A percentile compares a stretch with the other conserved stretches of the same genome.
These are phyloP conservation scores for Erigeron canadensis DNA, from an alignment of 129 eudicot species.

Conservation along the genomic window DNA sequence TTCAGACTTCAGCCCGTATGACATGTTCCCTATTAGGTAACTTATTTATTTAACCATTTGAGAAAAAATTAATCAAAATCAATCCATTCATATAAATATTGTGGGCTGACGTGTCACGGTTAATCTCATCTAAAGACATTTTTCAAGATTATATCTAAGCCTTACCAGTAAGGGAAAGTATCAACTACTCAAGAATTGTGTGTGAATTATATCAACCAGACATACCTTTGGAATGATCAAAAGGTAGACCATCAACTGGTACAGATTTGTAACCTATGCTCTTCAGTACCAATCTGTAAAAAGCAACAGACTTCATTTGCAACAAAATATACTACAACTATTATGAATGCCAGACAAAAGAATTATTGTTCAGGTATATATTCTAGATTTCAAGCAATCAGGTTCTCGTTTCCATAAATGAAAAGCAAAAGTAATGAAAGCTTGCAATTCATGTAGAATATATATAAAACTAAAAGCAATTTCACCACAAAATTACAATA, in stretches of 20 bases:
- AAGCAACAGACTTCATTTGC: background rate
- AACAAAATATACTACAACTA: background rate
- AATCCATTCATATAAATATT: too few species aligned
- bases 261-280: conserved; percentile 91
- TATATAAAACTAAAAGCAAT: background rate
- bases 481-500: background rate
- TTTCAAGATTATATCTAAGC: too few species aligned
- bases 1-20: too few species aligned
- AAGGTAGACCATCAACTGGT: conserved; percentile 82
- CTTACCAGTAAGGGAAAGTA: background rate
- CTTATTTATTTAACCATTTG: background rate
- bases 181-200: background rate
- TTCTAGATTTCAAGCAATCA: conserved; percentile 15
- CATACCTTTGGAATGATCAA: conserved; percentile 72
- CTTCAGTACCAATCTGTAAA: conserved; percentile 82
- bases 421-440: background rate
- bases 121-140: too few species aligned
- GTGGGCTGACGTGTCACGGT: too few species aligned
- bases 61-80: background rate
- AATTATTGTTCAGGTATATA: background rate
- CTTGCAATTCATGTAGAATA: background rate
- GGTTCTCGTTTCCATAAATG: conserved; percentile 2
- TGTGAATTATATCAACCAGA: background rate
- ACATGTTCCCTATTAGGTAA: background rate
- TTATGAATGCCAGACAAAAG: conserved; percentile 9